A percentile compares a stretch with the other conserved stretches of the same genome.
Conservation (phyloP, 108 stramenopile species). For the Skeletonema tropicum region DNA sequence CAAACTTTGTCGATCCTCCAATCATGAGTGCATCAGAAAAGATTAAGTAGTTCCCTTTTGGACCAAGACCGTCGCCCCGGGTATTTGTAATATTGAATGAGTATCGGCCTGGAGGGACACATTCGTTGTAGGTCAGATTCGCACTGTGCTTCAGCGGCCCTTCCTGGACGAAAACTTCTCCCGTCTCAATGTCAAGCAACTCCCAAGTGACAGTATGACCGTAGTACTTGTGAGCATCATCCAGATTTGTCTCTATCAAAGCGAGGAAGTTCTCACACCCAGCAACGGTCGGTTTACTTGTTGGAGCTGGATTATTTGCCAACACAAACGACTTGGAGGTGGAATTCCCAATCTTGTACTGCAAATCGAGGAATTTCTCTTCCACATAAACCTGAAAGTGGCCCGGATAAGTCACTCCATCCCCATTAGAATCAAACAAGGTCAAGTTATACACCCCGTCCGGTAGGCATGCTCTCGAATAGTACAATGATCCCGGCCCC, state of each 20-base stretch:
- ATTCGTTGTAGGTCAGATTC: not conserved
- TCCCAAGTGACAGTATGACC: not conserved
- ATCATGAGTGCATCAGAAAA: constrained; percentile 1
- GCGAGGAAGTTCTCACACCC: not conserved
- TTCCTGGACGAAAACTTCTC: not conserved
- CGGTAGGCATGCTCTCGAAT: constrained; percentile 1
- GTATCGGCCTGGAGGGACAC: constrained; percentile 3
- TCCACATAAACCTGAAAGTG: constrained; percentile 1
- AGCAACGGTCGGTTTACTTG: not conserved
- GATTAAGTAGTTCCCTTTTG: constrained; percentile 5
- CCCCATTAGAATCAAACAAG: not conserved
- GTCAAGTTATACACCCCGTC: constrained; percentile 1
- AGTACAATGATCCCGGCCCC: not conserved
- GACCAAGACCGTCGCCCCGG: not conserved
- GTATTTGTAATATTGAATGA: constrained; percentile 6
- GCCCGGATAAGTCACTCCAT: not conserved
- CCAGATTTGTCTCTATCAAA: not conserved
- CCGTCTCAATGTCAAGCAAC: constrained; percentile 1
- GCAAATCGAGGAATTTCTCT: not conserved
- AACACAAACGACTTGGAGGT: not conserved
- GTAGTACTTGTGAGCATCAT: not conserved
- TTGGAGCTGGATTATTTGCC: not conserved
- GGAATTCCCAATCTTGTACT: not conserved
- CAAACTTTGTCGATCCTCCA: constrained; percentile 7
- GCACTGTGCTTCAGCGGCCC: not conserved